phyloP scores from a whole-genome alignment of 495 filamentous ascomycete genomes.

The Aspergillus egyptiacus region DNA sequence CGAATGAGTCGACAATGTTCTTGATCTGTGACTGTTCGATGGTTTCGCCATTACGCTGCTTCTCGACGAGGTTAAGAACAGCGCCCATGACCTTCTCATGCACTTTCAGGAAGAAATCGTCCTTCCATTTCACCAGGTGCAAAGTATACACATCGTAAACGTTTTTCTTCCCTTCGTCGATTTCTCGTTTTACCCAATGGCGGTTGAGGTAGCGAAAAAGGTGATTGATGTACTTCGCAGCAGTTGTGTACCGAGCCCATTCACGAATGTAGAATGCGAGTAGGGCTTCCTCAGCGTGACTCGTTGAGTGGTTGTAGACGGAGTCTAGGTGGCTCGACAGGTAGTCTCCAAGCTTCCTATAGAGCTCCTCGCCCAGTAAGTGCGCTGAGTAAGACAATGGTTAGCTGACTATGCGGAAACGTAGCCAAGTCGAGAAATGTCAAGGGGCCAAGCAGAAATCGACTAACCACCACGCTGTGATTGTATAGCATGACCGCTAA shows the following conservation, averaged over 20 bases:
- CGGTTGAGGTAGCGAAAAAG: constrained; percentile 95
- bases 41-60: constrained; percentile 95
- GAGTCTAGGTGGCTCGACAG: constrained; percentile 65
- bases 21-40: constrained; percentile 97
- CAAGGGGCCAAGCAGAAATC: background rate
- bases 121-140: constrained; percentile 90
- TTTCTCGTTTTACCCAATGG: constrained; percentile 98
- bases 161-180: constrained; percentile 98
- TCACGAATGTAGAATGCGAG: constrained; percentile 94
- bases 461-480: constrained; percentile 74
- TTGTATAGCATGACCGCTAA: constrained; percentile 47
- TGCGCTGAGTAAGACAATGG: constrained; percentile 61
- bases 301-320: constrained; percentile 61
- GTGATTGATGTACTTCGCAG: constrained; percentile 95
- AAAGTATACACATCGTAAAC: constrained; percentile 97
- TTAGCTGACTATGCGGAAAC: constrained; percentile 2
- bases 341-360: constrained; percentile 81
- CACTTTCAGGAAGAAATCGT: constrained; percentile 79
- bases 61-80: constrained; percentile 92
- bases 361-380: constrained; percentile 91
- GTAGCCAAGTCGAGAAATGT: background rate
- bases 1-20: constrained; percentile 93
- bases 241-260: constrained; percentile 92
- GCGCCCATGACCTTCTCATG: constrained; percentile 89
- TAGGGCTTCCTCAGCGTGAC: constrained; percentile 82